These are phyloP conservation scores for Chalciporus piperatus DNA, from an alignment of 768 basidiomycete genomes.

Conservation along the genomic window DNA sequence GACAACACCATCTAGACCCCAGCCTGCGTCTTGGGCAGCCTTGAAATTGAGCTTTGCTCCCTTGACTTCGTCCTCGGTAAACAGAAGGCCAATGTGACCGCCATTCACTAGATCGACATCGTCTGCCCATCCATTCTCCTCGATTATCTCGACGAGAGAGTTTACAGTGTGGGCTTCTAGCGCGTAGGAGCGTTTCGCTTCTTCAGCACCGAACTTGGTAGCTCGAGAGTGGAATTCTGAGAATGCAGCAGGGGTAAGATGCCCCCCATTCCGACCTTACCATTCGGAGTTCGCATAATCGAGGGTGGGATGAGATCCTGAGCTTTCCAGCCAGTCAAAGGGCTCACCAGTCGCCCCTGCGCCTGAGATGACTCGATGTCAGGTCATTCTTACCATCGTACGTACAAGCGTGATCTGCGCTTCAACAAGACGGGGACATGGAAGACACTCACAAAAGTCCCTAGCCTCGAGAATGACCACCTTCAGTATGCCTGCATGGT, in stretches of 20 bases:
- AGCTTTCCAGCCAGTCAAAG: neutral
- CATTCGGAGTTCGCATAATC: neutral
- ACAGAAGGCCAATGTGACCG: slow-evolving; percentile 49
- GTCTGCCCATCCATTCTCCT: slow-evolving; percentile 38
- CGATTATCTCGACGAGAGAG: slow-evolving; percentile 49
- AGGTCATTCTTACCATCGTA: neutral
- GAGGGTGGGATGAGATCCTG: neutral
- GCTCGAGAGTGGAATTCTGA: slow-evolving; percentile 41
- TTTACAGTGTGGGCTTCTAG: slow-evolving; percentile 58
- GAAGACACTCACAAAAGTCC: slow-evolving; percentile 67
- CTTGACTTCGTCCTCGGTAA: slow-evolving; percentile 43
- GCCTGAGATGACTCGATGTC: slow-evolving; percentile 37
- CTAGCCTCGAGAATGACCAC: slow-evolving; percentile 79
- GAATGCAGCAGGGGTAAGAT: slow-evolving; percentile 56
- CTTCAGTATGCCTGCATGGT: slow-evolving; percentile 30
- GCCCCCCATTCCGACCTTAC: slow-evolving; percentile 76
- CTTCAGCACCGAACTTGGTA: slow-evolving; percentile 44
- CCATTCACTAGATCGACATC: slow-evolving; percentile 63
- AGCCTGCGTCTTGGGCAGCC: slow-evolving; percentile 52
- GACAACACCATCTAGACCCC: slow-evolving; percentile 41
- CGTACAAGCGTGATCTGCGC: neutral
- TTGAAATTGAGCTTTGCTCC: slow-evolving; percentile 44
- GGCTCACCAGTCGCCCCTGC: slow-evolving; percentile 71
- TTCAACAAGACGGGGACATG: neutral
- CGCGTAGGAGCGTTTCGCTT: slow-evolving; percentile 50